Conservation (phyloP, 257 asterid genomes). For the Ballota nigra region DNA sequence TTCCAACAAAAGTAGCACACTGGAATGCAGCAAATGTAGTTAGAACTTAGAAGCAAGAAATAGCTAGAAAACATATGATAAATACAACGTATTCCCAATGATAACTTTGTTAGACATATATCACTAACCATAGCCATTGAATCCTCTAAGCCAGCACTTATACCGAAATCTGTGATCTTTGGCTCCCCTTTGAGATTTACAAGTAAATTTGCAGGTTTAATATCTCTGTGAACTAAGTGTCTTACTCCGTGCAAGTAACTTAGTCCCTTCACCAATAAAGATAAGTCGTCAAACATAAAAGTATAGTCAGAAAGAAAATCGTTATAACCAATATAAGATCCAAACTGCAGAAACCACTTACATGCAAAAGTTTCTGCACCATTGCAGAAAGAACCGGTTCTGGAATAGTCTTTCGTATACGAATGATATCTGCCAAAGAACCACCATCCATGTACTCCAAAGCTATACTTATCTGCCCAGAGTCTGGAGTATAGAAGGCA, state of each 20-base stretch:
- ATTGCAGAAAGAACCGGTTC: constrained; percentile 74
- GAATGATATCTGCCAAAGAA: constrained; percentile 83
- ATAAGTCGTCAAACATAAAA: constrained; percentile 16
- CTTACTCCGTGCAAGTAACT: constrained; percentile 90
- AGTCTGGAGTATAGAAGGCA: constrained; percentile 93
- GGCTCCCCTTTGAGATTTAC: constrained; percentile 96
- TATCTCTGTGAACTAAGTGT: constrained; percentile 97
- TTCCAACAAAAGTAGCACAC: constrained; percentile 99
- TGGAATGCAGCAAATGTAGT: constrained; percentile 35
- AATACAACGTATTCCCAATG: background rate
- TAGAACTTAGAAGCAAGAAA: constrained; percentile 29
- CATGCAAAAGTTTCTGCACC: constrained; percentile 86
- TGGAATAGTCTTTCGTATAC: constrained; percentile 62
- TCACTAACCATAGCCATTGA: constrained; percentile 95
- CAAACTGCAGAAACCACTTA: constrained; percentile 36
- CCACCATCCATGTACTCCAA: constrained; percentile 99
- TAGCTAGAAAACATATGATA: background rate
- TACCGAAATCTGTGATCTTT: constrained; percentile 98
- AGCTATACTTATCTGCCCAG: constrained; percentile 98
- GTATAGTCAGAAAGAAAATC: background rate
- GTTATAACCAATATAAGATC: background rate
- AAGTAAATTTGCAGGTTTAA: constrained; percentile 96
- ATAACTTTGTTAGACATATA: background rate
- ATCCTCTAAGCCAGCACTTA: constrained; percentile 96
- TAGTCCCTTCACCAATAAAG: constrained; percentile 64